These are phyloP conservation scores for Emergomyces orientalis DNA, from an alignment of 2,329 filamentous ascomycete genomes.

Conservation along the genomic window DNA sequence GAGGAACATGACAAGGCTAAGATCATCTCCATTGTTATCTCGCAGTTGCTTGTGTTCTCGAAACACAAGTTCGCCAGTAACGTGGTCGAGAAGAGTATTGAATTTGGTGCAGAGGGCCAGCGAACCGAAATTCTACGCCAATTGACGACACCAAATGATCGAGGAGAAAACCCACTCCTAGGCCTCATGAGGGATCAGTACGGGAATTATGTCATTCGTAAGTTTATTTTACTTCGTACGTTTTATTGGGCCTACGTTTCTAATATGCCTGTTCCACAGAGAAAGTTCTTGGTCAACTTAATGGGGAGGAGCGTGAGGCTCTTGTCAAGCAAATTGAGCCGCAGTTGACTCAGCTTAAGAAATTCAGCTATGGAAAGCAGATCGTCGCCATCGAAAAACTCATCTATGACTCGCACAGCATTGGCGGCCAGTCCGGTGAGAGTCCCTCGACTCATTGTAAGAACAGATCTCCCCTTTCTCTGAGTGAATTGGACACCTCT, in stretches of 20 bases:
- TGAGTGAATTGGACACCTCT: slow-evolving; percentile 9
- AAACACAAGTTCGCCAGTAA: slow-evolving; percentile 97
- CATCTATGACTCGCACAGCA: slow-evolving; percentile 30
- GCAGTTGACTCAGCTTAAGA: slow-evolving; percentile 54
- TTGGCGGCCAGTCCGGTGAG: neutral
- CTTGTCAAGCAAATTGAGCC: slow-evolving; percentile 57
- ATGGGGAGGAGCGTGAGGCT: slow-evolving; percentile 49
- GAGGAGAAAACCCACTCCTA: slow-evolving; percentile 61
- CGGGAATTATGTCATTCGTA: slow-evolving; percentile 95
- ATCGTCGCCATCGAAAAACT: slow-evolving; percentile 55
- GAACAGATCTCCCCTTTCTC: slow-evolving; percentile 8
- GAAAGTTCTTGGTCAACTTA: slow-evolving; percentile 61
- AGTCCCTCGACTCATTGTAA: slow-evolving; percentile 15
- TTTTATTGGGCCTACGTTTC: neutral
- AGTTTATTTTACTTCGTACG: slow-evolving; percentile 35
- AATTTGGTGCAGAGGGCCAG: slow-evolving; percentile 59
- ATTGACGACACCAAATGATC: slow-evolving; percentile 50
- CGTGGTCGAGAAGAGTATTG: slow-evolving; percentile 88
- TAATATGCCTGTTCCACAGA: slow-evolving; percentile 46
- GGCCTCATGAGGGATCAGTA: slow-evolving; percentile 81
- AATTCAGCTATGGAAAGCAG: slow-evolving; percentile 57
- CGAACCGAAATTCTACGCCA: slow-evolving; percentile 58
- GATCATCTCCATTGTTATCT: slow-evolving; percentile 65
- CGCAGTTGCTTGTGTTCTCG: slow-evolving; percentile 63
- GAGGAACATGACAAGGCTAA: slow-evolving; percentile 59